phyloP scores from a whole-genome alignment of 2,329 filamentous ascomycete genomes.

The Colletotrichum navitas region DNA sequence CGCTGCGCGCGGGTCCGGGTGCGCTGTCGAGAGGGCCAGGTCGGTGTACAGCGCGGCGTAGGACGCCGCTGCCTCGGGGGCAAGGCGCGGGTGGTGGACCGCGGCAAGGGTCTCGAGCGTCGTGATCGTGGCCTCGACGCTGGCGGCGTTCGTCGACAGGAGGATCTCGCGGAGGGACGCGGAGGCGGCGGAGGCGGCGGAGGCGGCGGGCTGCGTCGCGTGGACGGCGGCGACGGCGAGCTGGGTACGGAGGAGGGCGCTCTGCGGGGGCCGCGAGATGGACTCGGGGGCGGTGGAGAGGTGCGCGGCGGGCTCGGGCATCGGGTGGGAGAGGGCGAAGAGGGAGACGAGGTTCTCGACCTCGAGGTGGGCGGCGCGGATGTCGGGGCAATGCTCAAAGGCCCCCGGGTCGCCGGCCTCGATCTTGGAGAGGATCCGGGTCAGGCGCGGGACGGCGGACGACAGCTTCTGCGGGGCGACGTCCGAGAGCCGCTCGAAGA shows the following conservation, averaged over 20 bases:
- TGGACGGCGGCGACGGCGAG: slow-evolving; percentile 52
- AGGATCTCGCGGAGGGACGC: slow-evolving; percentile 32
- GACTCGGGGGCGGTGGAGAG: background rate
- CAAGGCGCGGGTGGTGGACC: slow-evolving; percentile 46
- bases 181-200: slow-evolving; percentile 11
- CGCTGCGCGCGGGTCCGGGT: slow-evolving; percentile 60
- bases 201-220: slow-evolving; percentile 46
- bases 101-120: slow-evolving; percentile 55
- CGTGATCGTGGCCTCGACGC: slow-evolving; percentile 54
- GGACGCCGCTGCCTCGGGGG: slow-evolving; percentile 46
- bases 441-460: slow-evolving; percentile 46
- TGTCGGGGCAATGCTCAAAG: slow-evolving; percentile 52
- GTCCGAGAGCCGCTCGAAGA: slow-evolving; percentile 65
- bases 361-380: slow-evolving; percentile 61
- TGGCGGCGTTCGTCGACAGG: slow-evolving; percentile 31
- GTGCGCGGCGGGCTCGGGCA: background rate
- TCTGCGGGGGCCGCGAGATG: slow-evolving; percentile 24
- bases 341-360: slow-evolving; percentile 58
- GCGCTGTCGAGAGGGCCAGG: slow-evolving; percentile 53
- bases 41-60: slow-evolving; percentile 58
- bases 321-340: slow-evolving; percentile 43
- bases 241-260: slow-evolving; percentile 57
- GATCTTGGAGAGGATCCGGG: slow-evolving; percentile 46
- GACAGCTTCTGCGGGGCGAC: slow-evolving; percentile 53
- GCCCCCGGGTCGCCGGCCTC: slow-evolving; percentile 7